Evolutionary conservation across 1,284 basidiomycete genomes (phyloP).

Genomic region (Meripilus lineatus): DNA sequence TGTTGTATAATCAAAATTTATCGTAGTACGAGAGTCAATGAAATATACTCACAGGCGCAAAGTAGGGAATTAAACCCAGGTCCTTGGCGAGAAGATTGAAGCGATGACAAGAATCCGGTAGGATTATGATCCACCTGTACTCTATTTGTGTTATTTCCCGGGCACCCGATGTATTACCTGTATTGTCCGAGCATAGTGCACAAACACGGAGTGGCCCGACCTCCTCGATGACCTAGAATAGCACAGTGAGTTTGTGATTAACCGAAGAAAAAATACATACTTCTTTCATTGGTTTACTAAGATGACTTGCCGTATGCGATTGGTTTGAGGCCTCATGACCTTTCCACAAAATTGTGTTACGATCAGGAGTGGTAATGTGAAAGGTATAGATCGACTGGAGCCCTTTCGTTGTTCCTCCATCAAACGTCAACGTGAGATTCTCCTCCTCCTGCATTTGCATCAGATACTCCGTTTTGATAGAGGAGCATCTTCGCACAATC

Average conservation of each 20-base stretch:
- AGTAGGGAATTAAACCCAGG: conserved; percentile 17
- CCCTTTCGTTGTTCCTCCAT: conserved; percentile 23
- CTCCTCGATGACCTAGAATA: conserved; percentile 2
- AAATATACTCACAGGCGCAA: conserved; percentile 14
- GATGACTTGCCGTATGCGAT: conserved; percentile 10
- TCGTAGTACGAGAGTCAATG: neutral
- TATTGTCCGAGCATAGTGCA: conserved; percentile 17
- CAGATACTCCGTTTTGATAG: neutral
- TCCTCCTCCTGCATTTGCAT: conserved; percentile 11
- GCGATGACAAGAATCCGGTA: conserved; percentile 23
- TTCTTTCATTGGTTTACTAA: conserved; percentile 4
- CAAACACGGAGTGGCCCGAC: conserved; percentile 6
- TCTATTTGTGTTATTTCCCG: conserved; percentile 7
- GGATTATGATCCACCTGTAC: conserved; percentile 18
- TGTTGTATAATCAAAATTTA: too few relatives aligned
- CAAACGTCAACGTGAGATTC: conserved; percentile 27
- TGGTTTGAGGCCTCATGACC: conserved; percentile 23
- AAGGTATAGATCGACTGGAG: conserved; percentile 24
- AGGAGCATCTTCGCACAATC: too few relatives aligned
- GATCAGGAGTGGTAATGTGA: conserved; percentile 24
- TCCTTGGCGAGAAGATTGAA: conserved; percentile 21
- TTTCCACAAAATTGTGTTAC: conserved; percentile 21
- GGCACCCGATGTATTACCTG: conserved; percentile 17
- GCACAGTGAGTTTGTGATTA: neutral
- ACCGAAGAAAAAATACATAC: conserved; percentile 10